Percentiles rank a stretch among this genome's conserved stretches.
Evolutionary conservation across 306 rosid genomes (phyloP).

Genomic region (Rubus parviflorus): DNA sequence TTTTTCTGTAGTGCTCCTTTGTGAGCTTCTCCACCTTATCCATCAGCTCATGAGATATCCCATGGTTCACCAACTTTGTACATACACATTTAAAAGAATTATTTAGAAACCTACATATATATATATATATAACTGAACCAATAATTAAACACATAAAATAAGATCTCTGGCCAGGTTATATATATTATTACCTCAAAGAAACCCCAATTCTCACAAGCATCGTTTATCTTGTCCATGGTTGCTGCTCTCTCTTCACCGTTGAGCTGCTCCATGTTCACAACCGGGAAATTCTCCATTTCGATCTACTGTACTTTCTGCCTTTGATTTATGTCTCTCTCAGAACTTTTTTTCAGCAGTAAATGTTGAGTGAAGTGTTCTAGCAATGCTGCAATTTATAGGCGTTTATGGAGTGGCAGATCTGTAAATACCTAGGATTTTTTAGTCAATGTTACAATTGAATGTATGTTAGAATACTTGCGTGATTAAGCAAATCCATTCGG

Average conservation of each 20-base stretch:
- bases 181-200: slow-evolving; percentile 73
- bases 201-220: slow-evolving; percentile 98
- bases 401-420: slow-evolving; percentile 10
- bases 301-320: neutral
- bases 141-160: neutral
- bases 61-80: slow-evolving; percentile 82
- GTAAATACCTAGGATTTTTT: neutral
- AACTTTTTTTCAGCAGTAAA: neutral
- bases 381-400: slow-evolving; percentile 54
- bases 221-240: slow-evolving; percentile 66
- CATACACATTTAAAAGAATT: neutral
- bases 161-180: neutral
- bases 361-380: slow-evolving; percentile 24
- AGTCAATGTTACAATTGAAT: neutral
- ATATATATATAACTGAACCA: neutral
- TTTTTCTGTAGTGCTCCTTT: slow-evolving; percentile 84
- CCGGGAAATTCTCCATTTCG: slow-evolving; percentile 58
- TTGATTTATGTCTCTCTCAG: neutral
- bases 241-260: slow-evolving; percentile 56
- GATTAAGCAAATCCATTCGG: no score
- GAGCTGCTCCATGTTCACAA: slow-evolving; percentile 73
- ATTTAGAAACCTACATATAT: neutral
- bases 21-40: slow-evolving; percentile 77
- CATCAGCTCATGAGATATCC: slow-evolving; percentile 74
- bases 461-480: no score